A percentile compares a stretch with the other conserved stretches of the same genome.
phyloP scores from a whole-genome alignment of 164 flowering plant species.

The Nymphaea colorata region DNA sequence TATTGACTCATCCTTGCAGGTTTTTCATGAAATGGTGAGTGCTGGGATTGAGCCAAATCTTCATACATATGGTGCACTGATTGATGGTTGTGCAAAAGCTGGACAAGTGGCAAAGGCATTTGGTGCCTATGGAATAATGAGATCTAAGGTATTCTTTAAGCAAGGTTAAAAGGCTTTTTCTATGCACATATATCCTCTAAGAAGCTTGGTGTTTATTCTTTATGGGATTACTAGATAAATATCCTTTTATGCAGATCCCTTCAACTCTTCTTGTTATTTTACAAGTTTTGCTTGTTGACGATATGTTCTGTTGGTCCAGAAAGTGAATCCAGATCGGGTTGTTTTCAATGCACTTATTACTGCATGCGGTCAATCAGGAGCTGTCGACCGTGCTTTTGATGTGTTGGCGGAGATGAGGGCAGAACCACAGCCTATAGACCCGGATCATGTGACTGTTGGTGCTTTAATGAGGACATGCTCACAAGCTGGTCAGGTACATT shows the following conservation, averaged over 20 bases:
- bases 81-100: constrained; percentile 95
- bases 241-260: background rate
- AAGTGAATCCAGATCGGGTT: constrained; percentile 96
- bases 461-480: constrained; percentile 81
- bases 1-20: constrained; percentile 19
- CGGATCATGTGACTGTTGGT: constrained; percentile 89
- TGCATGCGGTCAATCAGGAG: constrained; percentile 95
- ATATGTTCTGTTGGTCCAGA: constrained; percentile 63
- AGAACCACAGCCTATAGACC: constrained; percentile 66
- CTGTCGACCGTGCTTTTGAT: constrained; percentile 96
- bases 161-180: background rate
- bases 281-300: background rate
- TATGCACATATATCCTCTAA: background rate
- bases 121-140: constrained; percentile 93
- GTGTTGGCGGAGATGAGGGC: constrained; percentile 83
- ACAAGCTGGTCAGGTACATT: constrained; percentile 68
- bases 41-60: constrained; percentile 79
- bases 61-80: constrained; percentile 90
- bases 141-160: constrained; percentile 66
- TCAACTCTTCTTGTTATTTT: background rate
- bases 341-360: constrained; percentile 94
- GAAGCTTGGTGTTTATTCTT: background rate
- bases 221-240: background rate
- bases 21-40: constrained; percentile 92
- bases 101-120: constrained; percentile 97